A percentile compares a stretch with the other conserved stretches of the same genome.
Conservation (phyloP, 176 grass and related monocot species). For the Leersia perrieri region DNA sequence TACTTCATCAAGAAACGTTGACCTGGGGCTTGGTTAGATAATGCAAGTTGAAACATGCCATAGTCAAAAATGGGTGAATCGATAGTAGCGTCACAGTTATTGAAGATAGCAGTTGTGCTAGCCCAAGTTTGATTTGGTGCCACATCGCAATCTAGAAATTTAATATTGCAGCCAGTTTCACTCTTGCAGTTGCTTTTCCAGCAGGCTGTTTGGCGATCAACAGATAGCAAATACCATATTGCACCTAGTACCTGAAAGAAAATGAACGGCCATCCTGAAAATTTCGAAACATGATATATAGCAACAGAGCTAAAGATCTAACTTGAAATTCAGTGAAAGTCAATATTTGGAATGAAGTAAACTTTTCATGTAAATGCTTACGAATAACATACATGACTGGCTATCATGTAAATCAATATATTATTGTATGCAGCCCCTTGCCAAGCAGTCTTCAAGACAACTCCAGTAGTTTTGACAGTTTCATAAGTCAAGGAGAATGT, state of each 20-base stretch:
- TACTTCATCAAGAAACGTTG: constrained; percentile 74
- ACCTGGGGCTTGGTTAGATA: constrained; percentile 61
- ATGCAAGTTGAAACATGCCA: constrained; percentile 76
- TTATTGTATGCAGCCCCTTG: constrained; percentile 96
- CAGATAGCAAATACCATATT: constrained; percentile 79
- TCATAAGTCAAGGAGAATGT: constrained; percentile 93
- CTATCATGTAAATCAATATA: constrained; percentile 91
- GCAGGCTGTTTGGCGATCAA: constrained; percentile 87
- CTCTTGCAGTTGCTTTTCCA: constrained; percentile 70
- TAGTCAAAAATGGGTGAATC: constrained; percentile 36
- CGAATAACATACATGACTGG: constrained; percentile 74
- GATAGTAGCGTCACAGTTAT: constrained; percentile 40
- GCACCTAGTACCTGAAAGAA: constrained; percentile 76
- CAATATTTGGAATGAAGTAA: not conserved
- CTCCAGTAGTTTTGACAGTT: constrained; percentile 84
- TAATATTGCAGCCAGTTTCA: constrained; percentile 52
- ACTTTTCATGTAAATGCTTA: not conserved
- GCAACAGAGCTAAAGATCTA: not conserved
- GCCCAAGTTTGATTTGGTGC: constrained; percentile 40
- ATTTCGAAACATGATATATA: constrained; percentile 3
- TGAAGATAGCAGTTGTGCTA: constrained; percentile 47
- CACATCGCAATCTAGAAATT: constrained; percentile 64
- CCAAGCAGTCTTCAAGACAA: constrained; percentile 94
- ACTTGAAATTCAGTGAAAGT: not conserved
- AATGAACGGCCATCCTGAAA: not conserved